Base-by-base conservation (phyloP, 2,329 filamentous ascomycete genomes). In the Fusarium stilboides region DNA sequence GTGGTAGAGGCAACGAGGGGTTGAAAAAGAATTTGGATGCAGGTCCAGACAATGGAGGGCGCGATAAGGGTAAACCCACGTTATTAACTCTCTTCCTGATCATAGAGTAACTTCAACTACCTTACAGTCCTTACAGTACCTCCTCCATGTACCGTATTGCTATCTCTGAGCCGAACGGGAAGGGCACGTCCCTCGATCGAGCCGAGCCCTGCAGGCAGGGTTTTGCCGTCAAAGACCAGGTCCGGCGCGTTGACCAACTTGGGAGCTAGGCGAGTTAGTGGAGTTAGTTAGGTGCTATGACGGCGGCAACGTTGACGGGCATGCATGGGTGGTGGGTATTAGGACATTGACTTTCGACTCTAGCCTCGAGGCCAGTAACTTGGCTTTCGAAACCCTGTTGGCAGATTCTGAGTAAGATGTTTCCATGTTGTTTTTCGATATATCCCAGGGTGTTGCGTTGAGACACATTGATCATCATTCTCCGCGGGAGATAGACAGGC, bases 21-120 rank as follows among this genome's bases (percentile, higher is more conserved):
- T 59, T 45, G 49, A 61, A 33, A 39, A 57, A 62, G 44, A 46
- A 57, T 44, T 59, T 43, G 7, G 47, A 60, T 46, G 63, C 40
- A 45, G 52, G 54, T 70, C 43, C 58, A 55, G 61, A 49, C 52
- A 40, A 70, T 54, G 62, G 62, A 68, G 53, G 54, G 53, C 44
- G 55, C 34, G 67, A 69, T 69, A 69, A 69, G 67, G 67, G 62
- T 69, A 70, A 70, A 53, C 57, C 57, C 57, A 63, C 57, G 67
- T 69, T 70, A 68, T 63, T 69, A 69, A 69, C 67, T 69, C 62
- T 70, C 55, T 64, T 71, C 50, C 58, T 61, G 63, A 70, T 68
- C 57, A 52, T 44, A 52, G 46, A 68, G 43, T 44, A 64, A 62
- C 63, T 65, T 58, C 33, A 60, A 54, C 47, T 54, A 43, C 42